Base-by-base conservation (phyloP, 768 basidiomycete genomes). In the Auriculariales sp. region DNA sequence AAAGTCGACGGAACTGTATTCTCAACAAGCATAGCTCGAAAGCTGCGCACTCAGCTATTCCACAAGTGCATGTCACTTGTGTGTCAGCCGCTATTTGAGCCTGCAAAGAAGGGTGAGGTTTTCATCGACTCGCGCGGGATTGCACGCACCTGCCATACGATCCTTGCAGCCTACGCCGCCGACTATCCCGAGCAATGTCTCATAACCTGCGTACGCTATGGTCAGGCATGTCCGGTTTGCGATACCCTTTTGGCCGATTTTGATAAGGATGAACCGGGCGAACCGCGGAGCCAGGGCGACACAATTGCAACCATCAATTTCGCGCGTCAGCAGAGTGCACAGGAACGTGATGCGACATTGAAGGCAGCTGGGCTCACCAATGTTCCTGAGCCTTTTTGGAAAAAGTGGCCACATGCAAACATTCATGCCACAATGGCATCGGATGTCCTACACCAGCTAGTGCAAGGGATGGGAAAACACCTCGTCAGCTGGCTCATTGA, bases 381-480 rank as follows among this genome's bases (percentile, higher is more conserved):
- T 14, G 19, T 44, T 11, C 39, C 39, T 1, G 22, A 54, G 7
- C 57, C 59, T 1, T 59, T 59, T 47, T 61, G 57, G 55, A 35
- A 17, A 0, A 27, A 49, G 2, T 47, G 56, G 11, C 57, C 50
- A 1, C 48, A 52, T 27, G 22, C 33, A 1, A 31, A 60, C 35
- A 59, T 60, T 5, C 53, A 57, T 31, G 4, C 15, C 6, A 28
- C 45, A 10, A 50, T 61, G 7, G 51, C 49, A 0, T 55, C 57
- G 1, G 58, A 60, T 30, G 47, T 57, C 31, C 53, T 59, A 2
- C 58, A 60, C 39, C 56, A 58, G 35, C 45, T 58, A 0, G 44
- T 48, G n/a, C 52, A 58, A 19, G 56, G 56, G 2, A 30, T 57
- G 1, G 17, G 56, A 28, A 49, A 49, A 27, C 56, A 56, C 31